Percentiles rank a stretch among this genome's conserved stretches.
Conservation (phyloP, 257 asterid species). For the Craterostigma plantagineum region DNA sequence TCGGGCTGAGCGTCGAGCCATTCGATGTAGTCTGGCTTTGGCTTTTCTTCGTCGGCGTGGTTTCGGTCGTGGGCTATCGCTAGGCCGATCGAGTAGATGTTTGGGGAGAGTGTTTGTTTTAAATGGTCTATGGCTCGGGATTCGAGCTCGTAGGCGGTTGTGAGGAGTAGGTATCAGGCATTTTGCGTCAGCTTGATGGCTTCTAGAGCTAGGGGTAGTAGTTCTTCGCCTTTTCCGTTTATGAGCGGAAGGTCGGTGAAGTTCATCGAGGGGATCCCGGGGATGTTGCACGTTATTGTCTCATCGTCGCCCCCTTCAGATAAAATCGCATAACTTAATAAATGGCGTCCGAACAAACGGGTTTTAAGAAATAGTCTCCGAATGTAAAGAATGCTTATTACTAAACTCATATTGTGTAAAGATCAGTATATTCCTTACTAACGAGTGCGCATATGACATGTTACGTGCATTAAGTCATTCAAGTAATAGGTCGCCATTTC, state of each 20-base stretch:
- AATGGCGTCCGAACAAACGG: no score
- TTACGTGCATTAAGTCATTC: no score
- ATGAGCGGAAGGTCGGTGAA: constrained; percentile 22
- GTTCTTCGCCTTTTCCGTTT: not conserved
- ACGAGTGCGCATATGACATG: no score
- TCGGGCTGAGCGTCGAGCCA: constrained; percentile 43
- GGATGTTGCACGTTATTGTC: constrained; percentile 13
- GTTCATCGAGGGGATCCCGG: constrained; percentile 32
- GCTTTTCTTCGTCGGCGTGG: no score
- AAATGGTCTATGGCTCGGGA: constrained; percentile 19
- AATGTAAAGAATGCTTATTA: no score
- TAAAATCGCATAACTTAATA: no score
- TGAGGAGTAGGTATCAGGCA: constrained; percentile 20
- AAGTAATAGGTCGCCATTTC: no score
- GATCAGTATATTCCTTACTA: no score
- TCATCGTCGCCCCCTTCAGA: no score
- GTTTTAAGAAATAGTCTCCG: no score
- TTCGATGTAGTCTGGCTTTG: constrained; percentile 5
- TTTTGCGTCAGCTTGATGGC: not conserved
- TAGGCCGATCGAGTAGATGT: constrained; percentile 31
- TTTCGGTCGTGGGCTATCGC: constrained; percentile 13
- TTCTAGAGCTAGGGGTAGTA: constrained; percentile 2
- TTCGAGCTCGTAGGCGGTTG: constrained; percentile 33
- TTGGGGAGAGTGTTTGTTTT: constrained; percentile 8
- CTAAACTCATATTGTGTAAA: no score